Evolutionary conservation across 2,329 filamentous ascomycete species (phyloP).

Genomic region (Penicillium sp.): DNA sequence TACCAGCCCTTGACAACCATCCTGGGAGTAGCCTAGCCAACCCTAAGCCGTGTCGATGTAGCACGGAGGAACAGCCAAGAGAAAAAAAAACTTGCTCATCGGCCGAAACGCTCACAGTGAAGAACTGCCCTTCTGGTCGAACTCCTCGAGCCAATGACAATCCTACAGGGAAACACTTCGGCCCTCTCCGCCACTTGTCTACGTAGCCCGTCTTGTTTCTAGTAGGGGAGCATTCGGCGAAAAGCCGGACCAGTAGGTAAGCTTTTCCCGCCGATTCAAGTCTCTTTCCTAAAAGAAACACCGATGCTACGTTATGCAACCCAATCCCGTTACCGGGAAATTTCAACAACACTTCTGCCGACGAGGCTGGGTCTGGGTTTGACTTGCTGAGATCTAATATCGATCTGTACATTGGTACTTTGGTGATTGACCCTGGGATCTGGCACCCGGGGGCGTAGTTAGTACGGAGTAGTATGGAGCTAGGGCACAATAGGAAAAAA

Average conservation of each 20-base stretch:
- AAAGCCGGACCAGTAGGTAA: constrained; percentile 8
- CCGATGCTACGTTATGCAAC: constrained; percentile 27
- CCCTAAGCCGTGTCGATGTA: constrained; percentile 11
- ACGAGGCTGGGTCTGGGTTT: constrained; percentile 3
- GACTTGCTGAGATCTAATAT: constrained; percentile 13
- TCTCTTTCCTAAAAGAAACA: constrained; percentile 20
- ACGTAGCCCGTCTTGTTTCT: neutral
- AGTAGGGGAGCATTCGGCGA: neutral
- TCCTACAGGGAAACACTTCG: neutral
- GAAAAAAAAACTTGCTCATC: constrained; percentile 19
- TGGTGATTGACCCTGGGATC: constrained; percentile 4
- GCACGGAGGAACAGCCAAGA: constrained; percentile 13
- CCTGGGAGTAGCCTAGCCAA: constrained; percentile 16
- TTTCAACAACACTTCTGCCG: constrained; percentile 9
- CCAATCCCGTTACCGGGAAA: constrained; percentile 21
- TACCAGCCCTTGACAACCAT: constrained; percentile 13
- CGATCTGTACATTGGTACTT: constrained; percentile 16
- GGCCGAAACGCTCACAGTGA: constrained; percentile 14
- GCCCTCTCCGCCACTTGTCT: neutral
- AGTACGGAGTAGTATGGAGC: neutral
- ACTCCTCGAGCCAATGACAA: constrained; percentile 3
- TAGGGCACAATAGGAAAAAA: constrained; percentile 1
- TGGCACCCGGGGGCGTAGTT: neutral
- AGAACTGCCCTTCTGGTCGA: constrained; percentile 21
- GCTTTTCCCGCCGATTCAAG: constrained; percentile 13